Base-by-base conservation (phyloP, 2,329 filamentous ascomycete species). In the Exutisphaerella laricina region DNA sequence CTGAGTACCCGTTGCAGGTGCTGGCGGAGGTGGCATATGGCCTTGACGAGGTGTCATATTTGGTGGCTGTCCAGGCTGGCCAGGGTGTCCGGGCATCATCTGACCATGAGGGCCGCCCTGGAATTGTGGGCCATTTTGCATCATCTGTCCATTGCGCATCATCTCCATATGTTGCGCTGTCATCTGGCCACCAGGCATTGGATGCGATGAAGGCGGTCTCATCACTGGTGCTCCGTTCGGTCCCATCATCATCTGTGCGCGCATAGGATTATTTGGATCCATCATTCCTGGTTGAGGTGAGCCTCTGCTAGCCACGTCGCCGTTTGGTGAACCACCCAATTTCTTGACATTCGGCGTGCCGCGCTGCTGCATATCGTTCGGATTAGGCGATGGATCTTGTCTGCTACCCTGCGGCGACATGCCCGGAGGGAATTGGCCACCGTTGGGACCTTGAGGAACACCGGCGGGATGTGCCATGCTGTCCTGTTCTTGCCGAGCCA, bases 401-500 rank as follows among this genome's bases (percentile, higher is more conserved):
- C 77, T 60, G 71, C 80, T 33, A 76, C 81, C 58, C 82, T 82
- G 25, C 80, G 85, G 38, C 81, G 88, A 51, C 83, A 78, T 51
- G 81, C 80, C 62, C 36, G 67, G 67, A 26, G 66, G 62, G 40
- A 68, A 70, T 36, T 64, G 65, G 26, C 70, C 75, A 32, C 73
- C 76, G 41, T 62, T 61, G 39, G 65, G 64, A 17, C 61, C 66
- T n/a, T n/a, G n/a, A 30, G 56, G 52, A 10, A 58, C 56, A 28
- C 55, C 58, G 21, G 71, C 72, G 17, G 74, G 76, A 38, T 72
- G 51, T 38, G 69, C 73, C 64, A 81, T 75, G 59, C 69, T 79
- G 50, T 89, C 86, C 64, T 90, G 85, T 61, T 88, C 79, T 66
- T 81, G 84, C 13, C 85, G 79, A 26, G 85, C 85, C 84, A 88